These are phyloP conservation scores for Sclerotinia sclerotiorum DNA, from an alignment of 2,329 filamentous ascomycete species.

Conservation along the genomic window DNA sequence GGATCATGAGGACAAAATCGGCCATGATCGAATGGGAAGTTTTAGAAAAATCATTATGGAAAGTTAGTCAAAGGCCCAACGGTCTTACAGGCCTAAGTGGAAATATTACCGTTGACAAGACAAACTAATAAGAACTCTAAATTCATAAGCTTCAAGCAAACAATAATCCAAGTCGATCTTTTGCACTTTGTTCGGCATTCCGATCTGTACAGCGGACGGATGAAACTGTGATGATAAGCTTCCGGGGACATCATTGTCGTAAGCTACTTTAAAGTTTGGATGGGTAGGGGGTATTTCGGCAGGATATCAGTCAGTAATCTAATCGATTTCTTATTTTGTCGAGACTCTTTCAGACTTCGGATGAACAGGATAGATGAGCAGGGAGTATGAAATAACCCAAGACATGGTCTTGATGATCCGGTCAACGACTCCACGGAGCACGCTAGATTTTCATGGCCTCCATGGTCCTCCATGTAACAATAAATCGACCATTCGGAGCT, in stretches of 20 bases:
- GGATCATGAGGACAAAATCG: not conserved
- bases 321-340: constrained; percentile 5
- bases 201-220: too few species aligned
- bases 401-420: not conserved
- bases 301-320: not conserved
- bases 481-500: not conserved
- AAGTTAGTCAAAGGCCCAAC: not conserved
- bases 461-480: constrained; percentile 7
- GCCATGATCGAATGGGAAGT: not conserved
- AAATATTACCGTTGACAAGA: constrained; percentile 5
- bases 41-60: not conserved
- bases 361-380: not conserved
- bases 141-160: not conserved
- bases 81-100: not conserved
- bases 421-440: constrained; percentile 7
- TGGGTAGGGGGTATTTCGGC: not conserved
- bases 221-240: not conserved
- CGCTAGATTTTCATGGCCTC: constrained; percentile 20
- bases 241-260: not conserved
- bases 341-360: constrained; percentile 7
- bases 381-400: not conserved
- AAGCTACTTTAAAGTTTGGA: not conserved
- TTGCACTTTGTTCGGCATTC: not conserved
- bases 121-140: constrained; percentile 9
- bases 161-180: not conserved